Conservation (phyloP, 805 yeast species). For the Candida maris region DNA sequence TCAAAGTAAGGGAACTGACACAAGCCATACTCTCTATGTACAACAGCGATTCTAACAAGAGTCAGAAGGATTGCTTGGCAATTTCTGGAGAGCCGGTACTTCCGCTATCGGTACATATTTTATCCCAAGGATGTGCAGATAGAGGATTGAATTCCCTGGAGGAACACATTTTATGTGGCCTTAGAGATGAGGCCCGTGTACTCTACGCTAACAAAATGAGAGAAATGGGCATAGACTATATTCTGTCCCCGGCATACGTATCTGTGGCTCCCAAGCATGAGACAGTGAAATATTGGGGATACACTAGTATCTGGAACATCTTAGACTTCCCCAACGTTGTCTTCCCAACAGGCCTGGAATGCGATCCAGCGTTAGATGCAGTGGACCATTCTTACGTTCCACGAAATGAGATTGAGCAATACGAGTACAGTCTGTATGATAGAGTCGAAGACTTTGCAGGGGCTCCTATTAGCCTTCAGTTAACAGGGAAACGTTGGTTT, state of each 20-base stretch:
- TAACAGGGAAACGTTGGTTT: constrained; percentile 47
- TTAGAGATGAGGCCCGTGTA: constrained; percentile 51
- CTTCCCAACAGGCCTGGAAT: constrained; percentile 55
- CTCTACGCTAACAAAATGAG: constrained; percentile 48
- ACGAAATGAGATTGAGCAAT: constrained; percentile 26
- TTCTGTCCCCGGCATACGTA: constrained; percentile 59
- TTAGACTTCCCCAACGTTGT: constrained; percentile 62
- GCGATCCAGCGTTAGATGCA: constrained; percentile 32
- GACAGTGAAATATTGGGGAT: constrained; percentile 65
- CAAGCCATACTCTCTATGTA: too few species aligned
- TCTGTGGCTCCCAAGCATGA: constrained; percentile 65
- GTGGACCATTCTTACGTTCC: constrained; percentile 15
- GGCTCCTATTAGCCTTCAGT: constrained; percentile 49
- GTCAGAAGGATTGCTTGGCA: constrained; percentile 43
- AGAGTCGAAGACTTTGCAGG: constrained; percentile 37
- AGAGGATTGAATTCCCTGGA: constrained; percentile 42
- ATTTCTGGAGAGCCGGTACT: constrained; percentile 64
- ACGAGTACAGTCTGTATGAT: constrained; percentile 31
- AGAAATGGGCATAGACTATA: constrained; percentile 51
- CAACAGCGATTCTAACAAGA: constrained; percentile 57
- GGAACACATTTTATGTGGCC: constrained; percentile 41
- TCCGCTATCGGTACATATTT: constrained; percentile 49
- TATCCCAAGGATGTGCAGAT: constrained; percentile 56
- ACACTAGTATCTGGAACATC: constrained; percentile 65
- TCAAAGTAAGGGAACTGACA: too few species aligned